Conservation (phyloP, 2,329 filamentous ascomycete genomes). For the Diaporthe ilicicola region DNA sequence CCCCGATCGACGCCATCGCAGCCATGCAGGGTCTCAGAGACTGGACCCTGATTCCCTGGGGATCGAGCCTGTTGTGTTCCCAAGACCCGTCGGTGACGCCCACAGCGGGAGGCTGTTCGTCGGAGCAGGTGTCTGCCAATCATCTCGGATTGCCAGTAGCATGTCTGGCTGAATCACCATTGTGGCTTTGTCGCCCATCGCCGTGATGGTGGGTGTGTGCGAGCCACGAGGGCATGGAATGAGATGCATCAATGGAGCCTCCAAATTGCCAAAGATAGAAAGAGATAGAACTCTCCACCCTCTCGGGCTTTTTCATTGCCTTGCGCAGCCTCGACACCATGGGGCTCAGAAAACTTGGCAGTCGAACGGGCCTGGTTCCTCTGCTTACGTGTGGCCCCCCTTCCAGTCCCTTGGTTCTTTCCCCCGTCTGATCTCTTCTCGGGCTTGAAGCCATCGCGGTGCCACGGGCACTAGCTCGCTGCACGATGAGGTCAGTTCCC, state of each 20-base stretch:
- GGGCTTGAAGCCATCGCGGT: slow-evolving; percentile 21
- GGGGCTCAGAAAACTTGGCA: slow-evolving; percentile 1
- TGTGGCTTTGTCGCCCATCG: not conserved
- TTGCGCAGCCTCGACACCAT: not conserved
- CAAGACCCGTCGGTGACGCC: not conserved
- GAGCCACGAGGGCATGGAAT: not conserved
- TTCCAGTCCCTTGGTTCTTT: not conserved
- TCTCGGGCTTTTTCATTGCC: not conserved
- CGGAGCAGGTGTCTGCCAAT: no score
- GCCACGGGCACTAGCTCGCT: slow-evolving; percentile 22
- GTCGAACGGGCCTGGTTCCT: not conserved
- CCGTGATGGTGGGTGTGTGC: not conserved
- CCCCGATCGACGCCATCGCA: slow-evolving; percentile 7
- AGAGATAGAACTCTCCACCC: not conserved
- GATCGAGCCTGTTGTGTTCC: not conserved
- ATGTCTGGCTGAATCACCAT: not conserved
- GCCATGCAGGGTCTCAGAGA: not conserved
- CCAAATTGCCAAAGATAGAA: slow-evolving; percentile 15
- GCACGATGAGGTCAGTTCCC: slow-evolving; percentile 26
- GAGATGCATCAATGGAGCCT: not conserved
- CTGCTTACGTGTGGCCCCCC: not conserved
- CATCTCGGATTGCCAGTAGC: no score
- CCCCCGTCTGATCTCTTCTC: not conserved
- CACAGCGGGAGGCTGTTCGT: not conserved
- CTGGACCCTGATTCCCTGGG: not conserved